Percentiles rank a stretch among this genome's conserved stretches.
Conservation (phyloP, 345 rosid genomes). For the Triadica sebifera region DNA sequence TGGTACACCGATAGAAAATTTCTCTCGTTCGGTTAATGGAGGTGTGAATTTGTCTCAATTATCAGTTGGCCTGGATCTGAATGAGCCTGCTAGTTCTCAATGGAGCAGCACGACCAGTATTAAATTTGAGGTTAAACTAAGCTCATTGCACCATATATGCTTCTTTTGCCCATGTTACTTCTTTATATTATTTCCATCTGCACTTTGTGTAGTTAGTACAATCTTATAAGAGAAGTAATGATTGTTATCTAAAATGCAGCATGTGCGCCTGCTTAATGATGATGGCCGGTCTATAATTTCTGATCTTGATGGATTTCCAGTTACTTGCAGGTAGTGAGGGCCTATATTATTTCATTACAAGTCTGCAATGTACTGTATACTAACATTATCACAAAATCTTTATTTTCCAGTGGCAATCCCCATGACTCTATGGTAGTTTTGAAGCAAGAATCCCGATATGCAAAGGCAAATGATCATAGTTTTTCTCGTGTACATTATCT, state of each 20-base stretch:
- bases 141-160: constrained; percentile 8
- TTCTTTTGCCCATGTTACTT: constrained; percentile 7
- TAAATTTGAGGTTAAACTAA: constrained; percentile 67
- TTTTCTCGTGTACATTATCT: constrained; percentile 70
- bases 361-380: constrained; percentile 23
- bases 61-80: constrained; percentile 75
- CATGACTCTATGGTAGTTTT: constrained; percentile 87
- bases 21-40: constrained; percentile 83
- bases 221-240: constrained; percentile 15
- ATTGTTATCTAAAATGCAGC: constrained; percentile 42
- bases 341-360: constrained; percentile 17
- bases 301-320: constrained; percentile 83
- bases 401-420: constrained; percentile 64
- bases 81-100: constrained; percentile 74
- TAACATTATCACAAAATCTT: constrained; percentile 24
- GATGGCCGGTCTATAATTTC: constrained; percentile 77
- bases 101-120: constrained; percentile 91
- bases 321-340: constrained; percentile 75
- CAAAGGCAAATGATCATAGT: constrained; percentile 71
- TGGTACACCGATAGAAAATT: constrained; percentile 71
- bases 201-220: not conserved
- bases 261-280: constrained; percentile 77
- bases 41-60: constrained; percentile 85
- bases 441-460: constrained; percentile 89
- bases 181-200: constrained; percentile 3